Conservation (phyloP, 805 yeast species). For the Candida adriatica region DNA sequence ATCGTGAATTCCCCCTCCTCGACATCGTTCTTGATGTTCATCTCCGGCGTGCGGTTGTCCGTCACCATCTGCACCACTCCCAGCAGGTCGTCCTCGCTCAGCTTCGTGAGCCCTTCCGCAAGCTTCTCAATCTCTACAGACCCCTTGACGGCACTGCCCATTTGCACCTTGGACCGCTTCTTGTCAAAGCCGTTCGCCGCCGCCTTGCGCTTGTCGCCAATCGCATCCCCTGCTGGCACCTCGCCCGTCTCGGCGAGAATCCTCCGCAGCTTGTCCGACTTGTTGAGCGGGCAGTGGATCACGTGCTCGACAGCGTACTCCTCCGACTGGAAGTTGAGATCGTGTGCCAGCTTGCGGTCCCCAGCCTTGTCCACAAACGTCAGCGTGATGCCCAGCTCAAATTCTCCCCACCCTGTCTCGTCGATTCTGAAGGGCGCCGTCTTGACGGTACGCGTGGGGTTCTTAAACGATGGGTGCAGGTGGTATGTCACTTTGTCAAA, state of each 20-base stretch:
- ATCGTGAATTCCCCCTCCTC: slow-evolving; percentile 97
- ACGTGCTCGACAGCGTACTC: slow-evolving; percentile 73
- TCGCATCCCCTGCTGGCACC: slow-evolving; percentile 46
- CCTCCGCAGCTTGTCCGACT: slow-evolving; percentile 59
- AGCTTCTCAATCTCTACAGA: slow-evolving; percentile 81
- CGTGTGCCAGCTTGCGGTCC: slow-evolving; percentile 81
- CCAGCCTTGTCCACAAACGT: slow-evolving; percentile 82
- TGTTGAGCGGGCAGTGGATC: slow-evolving; percentile 67
- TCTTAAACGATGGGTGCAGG: slow-evolving; percentile 89
- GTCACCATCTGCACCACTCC: slow-evolving; percentile 97
- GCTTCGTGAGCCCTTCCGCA: slow-evolving; percentile 82
- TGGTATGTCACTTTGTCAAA: slow-evolving; percentile 91
- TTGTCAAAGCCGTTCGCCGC: slow-evolving; percentile 22
- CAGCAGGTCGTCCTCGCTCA: slow-evolving; percentile 86
- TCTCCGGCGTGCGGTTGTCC: slow-evolving; percentile 89
- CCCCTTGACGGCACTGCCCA: slow-evolving; percentile 56
- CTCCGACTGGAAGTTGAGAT: slow-evolving; percentile 76
- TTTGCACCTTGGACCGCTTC: slow-evolving; percentile 22
- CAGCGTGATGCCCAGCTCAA: slow-evolving; percentile 76
- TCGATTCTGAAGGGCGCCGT: slow-evolving; percentile 80
- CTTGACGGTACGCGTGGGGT: slow-evolving; percentile 77
- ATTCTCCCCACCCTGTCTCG: slow-evolving; percentile 99
- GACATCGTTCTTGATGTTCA: slow-evolving; percentile 91
- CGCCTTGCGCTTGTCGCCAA: slow-evolving; percentile 34
- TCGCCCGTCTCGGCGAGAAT: slow-evolving; percentile 78